Percentiles rank a stretch among this genome's conserved stretches.
Evolutionary conservation across 2,329 filamentous ascomycete genomes (phyloP).

Genomic region (Talaromyces sp.): DNA sequence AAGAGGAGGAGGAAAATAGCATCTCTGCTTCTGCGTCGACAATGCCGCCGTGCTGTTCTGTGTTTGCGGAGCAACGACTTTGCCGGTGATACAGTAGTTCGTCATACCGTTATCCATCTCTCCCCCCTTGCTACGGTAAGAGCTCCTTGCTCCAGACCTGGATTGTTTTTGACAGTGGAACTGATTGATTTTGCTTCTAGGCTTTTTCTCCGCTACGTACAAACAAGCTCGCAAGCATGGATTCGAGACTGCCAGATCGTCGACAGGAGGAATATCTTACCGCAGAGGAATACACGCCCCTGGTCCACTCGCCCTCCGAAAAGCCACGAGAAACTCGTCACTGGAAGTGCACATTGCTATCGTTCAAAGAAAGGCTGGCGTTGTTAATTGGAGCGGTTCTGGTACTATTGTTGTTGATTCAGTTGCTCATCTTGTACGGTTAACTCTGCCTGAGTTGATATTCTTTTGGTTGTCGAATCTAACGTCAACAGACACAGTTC

Average conservation of each 20-base stretch:
- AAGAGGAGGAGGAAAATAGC: too few species aligned
- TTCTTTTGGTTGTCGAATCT: neutral
- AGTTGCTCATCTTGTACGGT: neutral
- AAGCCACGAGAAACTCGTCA: neutral
- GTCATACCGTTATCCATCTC: too few species aligned
- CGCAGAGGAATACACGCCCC: neutral
- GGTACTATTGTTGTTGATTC: neutral
- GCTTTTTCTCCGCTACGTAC: neutral
- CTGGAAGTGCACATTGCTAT: neutral
- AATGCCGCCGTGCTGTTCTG: neutral
- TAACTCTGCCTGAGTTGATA: neutral
- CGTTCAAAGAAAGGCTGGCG: neutral
- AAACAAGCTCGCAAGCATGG: neutral
- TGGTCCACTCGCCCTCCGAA: neutral
- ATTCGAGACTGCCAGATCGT: neutral
- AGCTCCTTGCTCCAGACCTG: neutral
- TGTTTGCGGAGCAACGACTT: neutral
- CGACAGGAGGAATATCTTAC: neutral
- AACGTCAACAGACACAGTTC: neutral
- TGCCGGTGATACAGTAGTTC: neutral
- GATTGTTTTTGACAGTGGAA: neutral
- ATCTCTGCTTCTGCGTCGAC: neutral
- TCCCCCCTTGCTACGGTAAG: neutral
- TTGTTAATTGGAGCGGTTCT: neutral
- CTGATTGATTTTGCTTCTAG: neutral